A percentile compares a stretch with the other conserved stretches of the same genome.
Conservation (phyloP, 345 rosid genomes). For the Abelmoschus esculentus region DNA sequence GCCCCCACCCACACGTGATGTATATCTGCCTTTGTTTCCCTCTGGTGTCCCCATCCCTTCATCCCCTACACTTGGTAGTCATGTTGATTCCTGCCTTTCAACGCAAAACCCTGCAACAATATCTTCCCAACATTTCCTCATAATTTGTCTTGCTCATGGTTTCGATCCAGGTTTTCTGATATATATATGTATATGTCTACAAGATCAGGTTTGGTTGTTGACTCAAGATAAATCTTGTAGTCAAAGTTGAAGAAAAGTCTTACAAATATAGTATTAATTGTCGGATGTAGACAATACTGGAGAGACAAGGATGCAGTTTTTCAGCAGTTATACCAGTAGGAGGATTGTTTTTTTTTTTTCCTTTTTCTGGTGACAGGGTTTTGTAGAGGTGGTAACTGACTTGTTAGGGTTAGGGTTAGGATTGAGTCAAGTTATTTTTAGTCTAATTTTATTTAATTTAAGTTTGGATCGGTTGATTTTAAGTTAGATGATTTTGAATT, state of each 20-base stretch:
- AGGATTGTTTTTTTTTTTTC: too few relatives aligned
- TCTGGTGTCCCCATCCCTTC: conserved; percentile 10
- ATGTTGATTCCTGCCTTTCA: not conserved
- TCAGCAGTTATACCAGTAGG: not conserved
- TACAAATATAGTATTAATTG: not conserved
- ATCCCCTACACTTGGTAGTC: conserved; percentile 10
- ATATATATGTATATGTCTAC: not conserved
- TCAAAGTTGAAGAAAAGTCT: not conserved
- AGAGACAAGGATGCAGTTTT: not conserved
- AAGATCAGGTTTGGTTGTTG: not conserved
- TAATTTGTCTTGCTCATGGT: not conserved
- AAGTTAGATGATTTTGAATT: too few relatives aligned
- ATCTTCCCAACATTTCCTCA: not conserved
- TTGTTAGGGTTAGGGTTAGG: too few relatives aligned
- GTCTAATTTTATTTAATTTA: too few relatives aligned
- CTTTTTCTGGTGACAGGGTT: conserved; percentile 8
- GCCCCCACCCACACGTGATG: conserved; percentile 45
- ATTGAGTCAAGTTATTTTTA: too few relatives aligned
- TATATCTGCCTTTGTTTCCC: conserved; percentile 17
- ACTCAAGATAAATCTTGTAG: not conserved
- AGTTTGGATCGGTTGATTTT: too few relatives aligned
- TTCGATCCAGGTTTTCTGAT: not conserved
- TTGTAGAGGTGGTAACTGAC: not conserved
- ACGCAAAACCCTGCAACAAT: not conserved
- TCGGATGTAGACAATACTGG: not conserved